Base-by-base conservation (phyloP, 2,329 filamentous ascomycete species). In the Ramichloridium luteum region DNA sequence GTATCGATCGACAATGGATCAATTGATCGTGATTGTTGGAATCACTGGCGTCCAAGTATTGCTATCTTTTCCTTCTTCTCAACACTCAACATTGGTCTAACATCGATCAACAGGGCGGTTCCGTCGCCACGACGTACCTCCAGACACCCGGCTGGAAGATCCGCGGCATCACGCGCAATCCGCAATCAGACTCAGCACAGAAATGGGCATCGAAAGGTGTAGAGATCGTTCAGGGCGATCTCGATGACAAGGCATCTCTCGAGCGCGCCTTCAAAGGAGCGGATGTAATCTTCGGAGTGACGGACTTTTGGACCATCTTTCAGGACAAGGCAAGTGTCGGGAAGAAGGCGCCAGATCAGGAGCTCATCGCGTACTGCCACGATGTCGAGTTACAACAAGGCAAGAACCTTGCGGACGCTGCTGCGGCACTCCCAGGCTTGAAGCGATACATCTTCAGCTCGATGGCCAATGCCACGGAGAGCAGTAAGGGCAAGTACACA, bases 161-260 rank as follows among this genome's bases (percentile, higher is more conserved):
- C 32, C 49, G 51, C 12, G 51, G 50, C 35, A 42, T 65, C 13
- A 62, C 63, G 18, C 61, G 63, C 26, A 58, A 64, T 38, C 53
- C 57, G 1, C 43, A 43, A 30, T 48, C 53, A 13, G 28, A 46
- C 6, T n/a, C n/a, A n/a, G n/a, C n/a, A n/a, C n/a, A n/a, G n/a
- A n/a, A n/a, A n/a, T n/a, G n/a, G n/a, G 56, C 55, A 16, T 46
- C 52, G 6, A 44, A 54, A 27, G 56, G 54, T 13, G 45, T 58
- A 23, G 57, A 61, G 25, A 43, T 61, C 13, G 46, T 58, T 4
- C 9, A 41, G 20, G 54, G 38, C 6, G 49, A 59, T 23, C 38
- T 53, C 8, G 46, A 57, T 29, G 44, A 54, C 23, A 25, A 36
- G 3, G 30, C 38, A 3, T 49, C 51, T 1, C 48, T 60, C 9